Percentiles rank a stretch among this genome's conserved stretches.
These are phyloP conservation scores for Chlorokybus atmophyticus DNA, from an alignment of 139 green algal species.

Conservation along the genomic window DNA sequence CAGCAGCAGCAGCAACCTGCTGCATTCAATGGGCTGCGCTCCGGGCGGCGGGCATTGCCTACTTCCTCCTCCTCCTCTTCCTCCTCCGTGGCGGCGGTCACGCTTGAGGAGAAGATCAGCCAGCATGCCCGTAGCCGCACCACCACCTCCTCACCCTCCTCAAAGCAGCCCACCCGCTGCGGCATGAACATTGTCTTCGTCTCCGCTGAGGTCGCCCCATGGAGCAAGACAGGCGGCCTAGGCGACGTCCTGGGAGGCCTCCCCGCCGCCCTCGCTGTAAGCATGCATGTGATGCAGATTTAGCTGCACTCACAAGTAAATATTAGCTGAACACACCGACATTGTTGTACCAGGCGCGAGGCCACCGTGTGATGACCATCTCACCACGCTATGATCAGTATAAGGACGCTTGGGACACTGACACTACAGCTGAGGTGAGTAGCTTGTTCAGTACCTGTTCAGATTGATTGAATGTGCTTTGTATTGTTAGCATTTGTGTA, in stretches of 20 bases:
- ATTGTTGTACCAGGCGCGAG: conserved; percentile 46
- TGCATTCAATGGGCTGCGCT: too few species aligned
- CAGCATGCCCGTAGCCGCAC: too few species aligned
- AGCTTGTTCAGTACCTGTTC: conserved; percentile 1
- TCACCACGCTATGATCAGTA: conserved; percentile 93
- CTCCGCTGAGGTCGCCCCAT: conserved; percentile 56
- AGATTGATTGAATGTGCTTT: neutral
- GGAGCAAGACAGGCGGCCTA: conserved; percentile 79
- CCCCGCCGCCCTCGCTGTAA: conserved; percentile 59
- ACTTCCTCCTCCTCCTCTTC: too few species aligned
- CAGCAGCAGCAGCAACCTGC: too few species aligned
- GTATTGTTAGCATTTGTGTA: too few species aligned
- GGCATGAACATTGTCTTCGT: conserved; percentile 53
- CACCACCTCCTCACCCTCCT: too few species aligned
- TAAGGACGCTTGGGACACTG: conserved; percentile 87
- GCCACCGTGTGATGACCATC: conserved; percentile 90
- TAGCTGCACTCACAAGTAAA: neutral
- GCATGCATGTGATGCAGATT: too few species aligned
- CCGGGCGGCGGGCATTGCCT: too few species aligned
- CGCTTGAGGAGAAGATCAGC: too few species aligned
- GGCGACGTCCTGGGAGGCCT: conserved; percentile 63
- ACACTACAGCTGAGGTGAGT: conserved; percentile 25
- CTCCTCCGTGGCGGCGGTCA: too few species aligned
- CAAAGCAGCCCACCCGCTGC: too few species aligned
- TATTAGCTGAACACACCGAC: neutral